A percentile compares a stretch with the other conserved stretches of the same genome.
These are phyloP conservation scores for Glonium stellatum DNA, from an alignment of 495 filamentous ascomycete species.

Conservation along the genomic window DNA sequence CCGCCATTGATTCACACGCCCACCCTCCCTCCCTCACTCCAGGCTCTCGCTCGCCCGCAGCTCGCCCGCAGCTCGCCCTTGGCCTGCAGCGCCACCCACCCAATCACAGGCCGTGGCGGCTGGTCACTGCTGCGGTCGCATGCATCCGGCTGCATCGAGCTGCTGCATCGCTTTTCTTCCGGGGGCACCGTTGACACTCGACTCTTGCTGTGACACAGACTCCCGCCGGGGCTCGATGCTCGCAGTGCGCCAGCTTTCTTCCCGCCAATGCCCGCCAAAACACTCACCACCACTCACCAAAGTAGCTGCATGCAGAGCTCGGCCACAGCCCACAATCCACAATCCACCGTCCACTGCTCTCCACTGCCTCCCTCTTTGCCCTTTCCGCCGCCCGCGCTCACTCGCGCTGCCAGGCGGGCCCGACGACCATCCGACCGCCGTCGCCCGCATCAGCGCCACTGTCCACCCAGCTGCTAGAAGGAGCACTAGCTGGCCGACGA, in stretches of 20 bases:
- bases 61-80: too few relatives aligned
- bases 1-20: constrained; percentile 1
- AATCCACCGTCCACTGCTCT: background rate
- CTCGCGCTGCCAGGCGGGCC: too few relatives aligned
- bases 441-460: background rate
- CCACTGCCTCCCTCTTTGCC: too few relatives aligned
- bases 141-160: too few relatives aligned
- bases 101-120: constrained; percentile 4
- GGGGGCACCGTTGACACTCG: background rate
- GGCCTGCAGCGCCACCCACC: background rate
- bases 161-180: background rate
- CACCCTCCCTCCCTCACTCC: too few relatives aligned
- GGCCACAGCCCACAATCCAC: background rate
- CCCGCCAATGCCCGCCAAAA: background rate
- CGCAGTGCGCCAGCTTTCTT: constrained; percentile 15
- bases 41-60: background rate
- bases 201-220: background rate
- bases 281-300: too few relatives aligned
- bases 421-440: too few relatives aligned
- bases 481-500: background rate
- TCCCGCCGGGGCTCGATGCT: constrained; percentile 12
- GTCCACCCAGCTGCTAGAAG: too few relatives aligned
- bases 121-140: constrained; percentile 10
- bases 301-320: background rate
- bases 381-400: too few relatives aligned